Conservation (phyloP, 2,329 filamentous ascomycete species). For the Ceratocystis papillata region DNA sequence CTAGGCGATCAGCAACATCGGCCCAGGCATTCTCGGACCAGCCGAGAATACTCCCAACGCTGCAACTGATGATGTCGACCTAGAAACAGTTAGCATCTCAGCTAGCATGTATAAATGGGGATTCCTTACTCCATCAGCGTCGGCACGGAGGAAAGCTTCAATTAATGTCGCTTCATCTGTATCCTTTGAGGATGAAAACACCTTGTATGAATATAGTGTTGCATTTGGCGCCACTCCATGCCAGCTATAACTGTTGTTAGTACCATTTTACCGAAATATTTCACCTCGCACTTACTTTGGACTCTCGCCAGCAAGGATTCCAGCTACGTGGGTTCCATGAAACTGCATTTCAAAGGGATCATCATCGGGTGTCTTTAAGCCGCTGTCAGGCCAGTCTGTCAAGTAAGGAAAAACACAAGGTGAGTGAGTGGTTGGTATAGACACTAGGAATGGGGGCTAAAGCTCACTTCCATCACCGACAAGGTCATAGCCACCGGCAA, state of each 20-base stretch:
- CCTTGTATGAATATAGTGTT: constrained; percentile 25
- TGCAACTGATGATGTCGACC: constrained; percentile 37
- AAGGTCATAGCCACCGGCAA: constrained; percentile 34
- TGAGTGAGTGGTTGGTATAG: constrained; percentile 11
- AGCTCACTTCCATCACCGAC: constrained; percentile 28
- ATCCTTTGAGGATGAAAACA: constrained; percentile 39
- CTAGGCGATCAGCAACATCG: constrained; percentile 34
- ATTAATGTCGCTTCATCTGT: constrained; percentile 31
- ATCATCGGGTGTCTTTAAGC: constrained; percentile 28
- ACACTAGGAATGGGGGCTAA: not conserved
- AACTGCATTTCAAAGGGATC: constrained; percentile 42
- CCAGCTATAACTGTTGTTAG: constrained; percentile 13
- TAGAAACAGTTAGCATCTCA: not conserved
- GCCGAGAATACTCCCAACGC: constrained; percentile 34
- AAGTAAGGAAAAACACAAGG: not conserved
- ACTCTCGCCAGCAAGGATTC: constrained; percentile 27
- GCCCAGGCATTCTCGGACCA: constrained; percentile 37
- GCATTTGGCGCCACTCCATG: constrained; percentile 28
- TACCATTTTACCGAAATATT: constrained; percentile 27
- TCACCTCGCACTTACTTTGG: constrained; percentile 35
- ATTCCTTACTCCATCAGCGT: constrained; percentile 29
- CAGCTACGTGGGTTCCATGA: constrained; percentile 33
- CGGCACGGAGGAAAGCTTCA: constrained; percentile 32
- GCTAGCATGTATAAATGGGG: not conserved
- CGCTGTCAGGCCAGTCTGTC: constrained; percentile 27